A percentile compares a stretch with the other conserved stretches of the same genome.
These are phyloP conservation scores for Endotrypanum monterogeii DNA, from an alignment of 208 protist species.

Conservation along the genomic window DNA sequence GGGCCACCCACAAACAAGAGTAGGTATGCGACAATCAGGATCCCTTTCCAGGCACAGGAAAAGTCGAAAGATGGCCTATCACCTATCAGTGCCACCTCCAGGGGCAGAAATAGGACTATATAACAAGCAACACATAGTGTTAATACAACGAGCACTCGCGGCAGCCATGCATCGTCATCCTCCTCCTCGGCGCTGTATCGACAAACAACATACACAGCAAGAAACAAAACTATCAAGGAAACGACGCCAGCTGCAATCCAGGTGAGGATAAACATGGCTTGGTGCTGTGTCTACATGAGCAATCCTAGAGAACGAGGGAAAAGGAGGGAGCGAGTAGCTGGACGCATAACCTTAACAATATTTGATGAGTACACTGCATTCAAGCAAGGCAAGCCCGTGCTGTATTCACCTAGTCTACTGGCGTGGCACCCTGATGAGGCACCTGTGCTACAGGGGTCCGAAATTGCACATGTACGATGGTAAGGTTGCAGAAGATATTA, in stretches of 20 bases:
- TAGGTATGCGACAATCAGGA: constrained; percentile 24
- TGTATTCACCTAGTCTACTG: background rate
- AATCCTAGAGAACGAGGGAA: constrained; percentile 8
- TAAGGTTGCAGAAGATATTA: background rate
- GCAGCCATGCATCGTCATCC: constrained; percentile 61
- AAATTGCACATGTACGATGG: background rate
- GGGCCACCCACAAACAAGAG: constrained; percentile 73
- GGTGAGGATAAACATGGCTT: constrained; percentile 34
- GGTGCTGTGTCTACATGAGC: background rate
- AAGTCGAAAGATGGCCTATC: constrained; percentile 28
- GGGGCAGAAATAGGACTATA: constrained; percentile 89
- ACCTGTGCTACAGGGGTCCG: background rate
- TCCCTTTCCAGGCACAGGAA: constrained; percentile 29
- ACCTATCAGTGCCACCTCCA: constrained; percentile 83
- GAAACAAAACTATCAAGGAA: constrained; percentile 43
- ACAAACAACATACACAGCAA: constrained; percentile 55
- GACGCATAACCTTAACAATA: background rate
- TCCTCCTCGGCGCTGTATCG: constrained; percentile 64
- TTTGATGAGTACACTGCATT: background rate
- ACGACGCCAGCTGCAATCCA: constrained; percentile 54
- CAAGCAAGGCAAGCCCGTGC: background rate
- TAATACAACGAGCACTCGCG: constrained; percentile 46
- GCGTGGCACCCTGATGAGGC: background rate
- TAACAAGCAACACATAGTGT: constrained; percentile 50
- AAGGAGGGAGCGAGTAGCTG: background rate